Evolutionary conservation across 352 stramenopile species (phyloP), one percentile per base, ranked within the genome.

Genomic region (Globisporangium cystogenes): DNA sequence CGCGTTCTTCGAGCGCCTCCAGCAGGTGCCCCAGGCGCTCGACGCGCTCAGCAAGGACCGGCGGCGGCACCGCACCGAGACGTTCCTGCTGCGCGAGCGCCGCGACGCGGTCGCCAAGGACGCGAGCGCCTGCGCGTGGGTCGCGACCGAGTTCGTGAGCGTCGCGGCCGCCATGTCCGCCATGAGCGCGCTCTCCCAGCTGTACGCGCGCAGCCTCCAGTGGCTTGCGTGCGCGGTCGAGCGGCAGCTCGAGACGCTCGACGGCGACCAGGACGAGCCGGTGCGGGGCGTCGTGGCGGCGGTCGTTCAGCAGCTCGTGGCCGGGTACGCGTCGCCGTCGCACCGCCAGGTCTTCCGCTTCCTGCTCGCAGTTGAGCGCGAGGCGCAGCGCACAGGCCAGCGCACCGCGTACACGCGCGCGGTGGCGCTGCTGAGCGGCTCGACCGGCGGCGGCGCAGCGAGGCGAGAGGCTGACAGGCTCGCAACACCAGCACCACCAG

Each of bases 291-390:
- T 52, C 11, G 26, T 60, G n/a, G 18, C 23, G 15, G 45, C 51
- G 36, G 23, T 48, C 14, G 27, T 51, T 24, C 57, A 44, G 12
- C 24, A 47, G 23, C 36, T 41, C 11, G 18, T 44, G 11, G 57
- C 24, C 2, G 57, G 65, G 7, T 60, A 74, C 15, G 53, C 66
- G 21, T 72, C 60, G 0, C 24, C 51, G 12, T 74, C 69, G 3
- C 69, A 78, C 20, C 57, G 44, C 15, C 57, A 54, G 7, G 37
- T 76, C 15, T 68, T 76, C 24, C 11, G 33, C 26, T 65, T 76
- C 6, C 18, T 78, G 1, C 48, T 62, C 12, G 41, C 55, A 1
- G 37, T 62, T 18, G 55, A 56, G 37, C 41, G 48, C 18, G 40
- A 56, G 27, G 45, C 42, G 20, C 49, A 18, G 20, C 57, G 12